Evolutionary conservation across 345 rosid species (phyloP), one percentile per base, ranked within the genome.

Genomic region (Lepidium didymum): DNA sequence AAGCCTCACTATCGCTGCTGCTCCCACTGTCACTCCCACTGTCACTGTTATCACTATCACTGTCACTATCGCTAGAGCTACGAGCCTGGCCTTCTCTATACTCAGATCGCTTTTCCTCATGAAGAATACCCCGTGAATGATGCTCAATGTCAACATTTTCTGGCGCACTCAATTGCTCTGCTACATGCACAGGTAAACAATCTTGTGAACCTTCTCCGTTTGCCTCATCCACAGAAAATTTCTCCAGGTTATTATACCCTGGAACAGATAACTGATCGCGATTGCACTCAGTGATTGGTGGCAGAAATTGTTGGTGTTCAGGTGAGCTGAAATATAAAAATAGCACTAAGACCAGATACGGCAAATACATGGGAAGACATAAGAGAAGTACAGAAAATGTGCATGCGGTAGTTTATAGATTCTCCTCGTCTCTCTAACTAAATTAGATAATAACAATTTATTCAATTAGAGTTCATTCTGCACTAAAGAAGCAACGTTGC

Each of bases 1-100:
- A 85, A 79, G 84, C 87, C 78, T 88, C 96, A 62, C 88, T 91
- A 50, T 87, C 97, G 81, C 99, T 91, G 64, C 90, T 92, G 69
- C 96, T 94, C 81, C 95, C 87, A 77, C 96, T 86, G 52, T 84
- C 83, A 69, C 91, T 90, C 54, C 82, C 84, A 75, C 93, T 92
- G 60, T 68, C 85, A 70, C 95, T 86, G 76, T 81, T 86, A 47
- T 78, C 91, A 49, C 92, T 86, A 59, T 83, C 92, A 72, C 93
- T 88, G 70, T 80, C 93, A 60, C 91, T 90, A 66, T 85, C 91
- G 54, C 97, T 88, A 75, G 96, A 90, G 83, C 91, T 87, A 68
- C 69, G 81, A 37, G 82, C 87, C 56, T 68, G 86, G 71, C 80
- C 88, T 75, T 84, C 96, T 64, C 85, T 81, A 66, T 82, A 76